Base-by-base conservation (phyloP, 2,329 filamentous ascomycete genomes). In the Colletotrichum sp. region DNA sequence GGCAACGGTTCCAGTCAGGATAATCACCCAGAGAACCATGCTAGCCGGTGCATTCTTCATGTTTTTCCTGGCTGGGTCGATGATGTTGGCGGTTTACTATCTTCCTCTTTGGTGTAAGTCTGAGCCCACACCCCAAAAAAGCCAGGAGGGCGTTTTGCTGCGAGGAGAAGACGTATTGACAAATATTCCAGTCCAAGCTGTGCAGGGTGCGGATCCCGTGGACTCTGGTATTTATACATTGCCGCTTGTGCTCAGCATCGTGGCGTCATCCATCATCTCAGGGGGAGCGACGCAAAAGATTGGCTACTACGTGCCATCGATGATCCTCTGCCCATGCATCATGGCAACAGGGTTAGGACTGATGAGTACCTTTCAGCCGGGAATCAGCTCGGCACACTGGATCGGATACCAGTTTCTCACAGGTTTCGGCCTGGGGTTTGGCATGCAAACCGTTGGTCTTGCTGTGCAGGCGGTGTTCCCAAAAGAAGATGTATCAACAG, bases 241-340 rank as follows among this genome's bases (percentile, higher is more conserved):
- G 21, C 90, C 90, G 0, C 84, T 91, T 4, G 87, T 91, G 12
- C 82, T 91, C 66, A 88, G 87, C 69, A 83, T 91, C 11, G 88
- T 90, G 7, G 81, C 88, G 12, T 87, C 86, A n/a, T 87, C 86
- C 67, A 83, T 90, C 29, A 38, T 87, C 1, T 85, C 87, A 4
- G 89, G 90, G 33, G 80, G 80, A 1, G 75, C 85, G 54, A 90
- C 88, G 2, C 86, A 89, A 66, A 86, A 85, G 67, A 82, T 90
- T 33, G 91, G 91, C 43, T 92, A 92, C 79, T 92, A 92, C 75
- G 87, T 87, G 6, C 90, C 88, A 0, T 85, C 86, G 24, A 90
- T 91, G 88, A 82, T 91, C 18, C 55, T 86, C 18, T 86, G 86
- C 9, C 86, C 89, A 5, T 83, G 84, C 74, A 80, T 89, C 76